These are phyloP conservation scores for Kingdonia uniflora DNA, from an alignment of 164 flowering plant genomes.

Conservation along the genomic window DNA sequence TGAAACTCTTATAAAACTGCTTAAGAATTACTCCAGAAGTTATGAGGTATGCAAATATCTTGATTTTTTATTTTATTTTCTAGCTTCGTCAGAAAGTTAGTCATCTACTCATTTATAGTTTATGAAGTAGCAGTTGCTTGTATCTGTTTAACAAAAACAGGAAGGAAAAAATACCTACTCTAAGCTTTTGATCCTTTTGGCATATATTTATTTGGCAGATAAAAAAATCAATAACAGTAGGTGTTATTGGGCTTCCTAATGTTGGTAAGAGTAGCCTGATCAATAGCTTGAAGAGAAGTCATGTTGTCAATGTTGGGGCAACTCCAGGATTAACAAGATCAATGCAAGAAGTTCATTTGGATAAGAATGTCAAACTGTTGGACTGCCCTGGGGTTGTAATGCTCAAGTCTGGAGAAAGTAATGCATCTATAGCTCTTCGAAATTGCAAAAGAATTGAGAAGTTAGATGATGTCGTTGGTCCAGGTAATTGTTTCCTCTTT, in stretches of 20 bases:
- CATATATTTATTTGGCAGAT: constrained; percentile 33
- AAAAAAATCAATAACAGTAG: constrained; percentile 83
- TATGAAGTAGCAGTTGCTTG: no score
- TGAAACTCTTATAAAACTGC: constrained; percentile 76
- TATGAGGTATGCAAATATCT: constrained; percentile 40
- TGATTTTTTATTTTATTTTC: no score
- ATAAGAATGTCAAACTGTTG: constrained; percentile 83
- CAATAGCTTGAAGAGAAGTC: constrained; percentile 86
- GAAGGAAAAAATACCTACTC: no score
- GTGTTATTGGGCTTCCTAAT: constrained; percentile 94
- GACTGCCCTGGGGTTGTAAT: constrained; percentile 99
- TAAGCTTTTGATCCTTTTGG: no score
- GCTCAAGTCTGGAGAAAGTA: constrained; percentile 58
- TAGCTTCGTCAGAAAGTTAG: no score
- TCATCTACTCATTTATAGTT: no score
- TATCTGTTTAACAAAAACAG: no score
- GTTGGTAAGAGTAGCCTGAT: constrained; percentile 98
- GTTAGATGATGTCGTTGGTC: constrained; percentile 74
- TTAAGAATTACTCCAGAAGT: constrained; percentile 91
- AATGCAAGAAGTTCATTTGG: constrained; percentile 93
- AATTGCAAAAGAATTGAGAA: constrained; percentile 97
- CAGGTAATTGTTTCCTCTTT: constrained; percentile 37
- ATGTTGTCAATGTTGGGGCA: constrained; percentile 89
- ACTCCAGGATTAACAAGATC: constrained; percentile 96
- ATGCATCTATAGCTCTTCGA: constrained; percentile 71